phyloP scores from a whole-genome alignment of 805 yeast species.

The Ascoidea tarda region DNA sequence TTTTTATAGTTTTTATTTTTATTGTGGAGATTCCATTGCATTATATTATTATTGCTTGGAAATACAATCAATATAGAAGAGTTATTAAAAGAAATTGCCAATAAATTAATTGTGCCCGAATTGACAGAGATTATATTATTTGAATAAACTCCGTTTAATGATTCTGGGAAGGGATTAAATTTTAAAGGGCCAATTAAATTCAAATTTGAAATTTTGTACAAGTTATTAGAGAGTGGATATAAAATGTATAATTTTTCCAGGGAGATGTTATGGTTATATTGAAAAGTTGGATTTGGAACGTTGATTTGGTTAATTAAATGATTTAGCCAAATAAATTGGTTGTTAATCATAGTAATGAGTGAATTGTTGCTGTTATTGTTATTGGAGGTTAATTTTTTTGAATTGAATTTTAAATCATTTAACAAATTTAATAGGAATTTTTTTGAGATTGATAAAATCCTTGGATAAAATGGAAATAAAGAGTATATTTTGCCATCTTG shows the following conservation, averaged over 20 bases:
- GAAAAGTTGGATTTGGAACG: neutral
- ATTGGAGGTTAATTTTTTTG: neutral
- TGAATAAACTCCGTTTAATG: neutral
- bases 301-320: neutral
- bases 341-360: too few relatives aligned
- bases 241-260: too few relatives aligned
- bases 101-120: neutral
- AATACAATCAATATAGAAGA: neutral
- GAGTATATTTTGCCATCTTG: slow-evolving; percentile 45
- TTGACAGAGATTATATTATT: neutral
- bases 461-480: slow-evolving; percentile 53
- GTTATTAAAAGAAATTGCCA: neutral
- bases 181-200: neutral
- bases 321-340: neutral
- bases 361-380: too few relatives aligned
- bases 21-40: neutral
- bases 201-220: neutral
- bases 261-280: too few relatives aligned
- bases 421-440: neutral
- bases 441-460: slow-evolving; percentile 21
- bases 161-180: neutral
- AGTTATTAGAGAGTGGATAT: slow-evolving; percentile 8
- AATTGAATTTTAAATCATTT: too few relatives aligned
- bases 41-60: neutral
- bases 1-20: too few relatives aligned